These are phyloP conservation scores for Picochlorum sp. DNA, from an alignment of 139 green algal genomes.

Conservation along the genomic window DNA sequence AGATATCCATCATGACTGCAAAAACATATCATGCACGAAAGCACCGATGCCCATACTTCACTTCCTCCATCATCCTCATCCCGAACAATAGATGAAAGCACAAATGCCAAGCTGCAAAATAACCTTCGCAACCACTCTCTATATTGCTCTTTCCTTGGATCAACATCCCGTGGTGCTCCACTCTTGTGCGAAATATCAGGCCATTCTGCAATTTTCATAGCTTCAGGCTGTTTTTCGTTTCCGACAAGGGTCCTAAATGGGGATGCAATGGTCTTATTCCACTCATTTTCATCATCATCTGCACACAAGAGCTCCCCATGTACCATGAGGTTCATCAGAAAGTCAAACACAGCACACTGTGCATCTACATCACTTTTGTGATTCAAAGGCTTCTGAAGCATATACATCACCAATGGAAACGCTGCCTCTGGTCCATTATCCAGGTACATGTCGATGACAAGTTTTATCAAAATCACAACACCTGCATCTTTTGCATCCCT, in stretches of 20 bases:
- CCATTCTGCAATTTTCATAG: background rate
- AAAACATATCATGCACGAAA: constrained; percentile 55
- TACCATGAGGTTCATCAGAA: constrained; percentile 63
- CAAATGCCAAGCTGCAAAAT: constrained; percentile 47
- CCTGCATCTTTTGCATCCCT: constrained; percentile 28
- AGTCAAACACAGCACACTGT: constrained; percentile 48
- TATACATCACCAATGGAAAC: constrained; percentile 49
- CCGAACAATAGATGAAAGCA: constrained; percentile 13
- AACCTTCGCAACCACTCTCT: constrained; percentile 58
- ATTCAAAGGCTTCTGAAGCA: constrained; percentile 44
- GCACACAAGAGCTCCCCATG: constrained; percentile 38
- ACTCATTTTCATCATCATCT: background rate
- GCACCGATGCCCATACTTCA: constrained; percentile 53
- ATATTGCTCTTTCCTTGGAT: constrained; percentile 24
- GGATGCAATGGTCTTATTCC: too few relatives aligned
- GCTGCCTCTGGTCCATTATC: constrained; percentile 27
- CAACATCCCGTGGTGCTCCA: background rate
- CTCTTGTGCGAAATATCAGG: background rate
- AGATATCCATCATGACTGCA: constrained; percentile 36
- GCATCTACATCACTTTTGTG: background rate
- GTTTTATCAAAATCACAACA: constrained; percentile 53
- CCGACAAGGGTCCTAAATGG: too few relatives aligned
- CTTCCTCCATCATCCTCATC: constrained; percentile 13
- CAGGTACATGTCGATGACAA: constrained; percentile 63
- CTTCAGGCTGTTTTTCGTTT: background rate